These are phyloP conservation scores for Straminergon stramineum DNA, from an alignment of 225 moss, liverwort and hornwort species.

Conservation along the genomic window DNA sequence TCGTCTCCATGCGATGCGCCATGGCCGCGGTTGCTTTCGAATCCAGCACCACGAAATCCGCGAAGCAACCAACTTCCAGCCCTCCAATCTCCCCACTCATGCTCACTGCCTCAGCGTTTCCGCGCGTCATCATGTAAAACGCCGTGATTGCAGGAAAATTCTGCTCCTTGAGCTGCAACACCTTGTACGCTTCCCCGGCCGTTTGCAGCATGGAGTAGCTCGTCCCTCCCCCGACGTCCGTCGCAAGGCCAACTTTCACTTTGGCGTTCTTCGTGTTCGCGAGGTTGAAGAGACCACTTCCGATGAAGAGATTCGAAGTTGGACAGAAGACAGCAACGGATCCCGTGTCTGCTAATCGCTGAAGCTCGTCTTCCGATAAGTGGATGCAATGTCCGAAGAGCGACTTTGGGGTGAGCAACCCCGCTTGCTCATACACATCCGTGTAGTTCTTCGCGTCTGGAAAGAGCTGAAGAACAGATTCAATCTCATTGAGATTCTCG, in stretches of 20 bases:
- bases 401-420: constrained; percentile 25
- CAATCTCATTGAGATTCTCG: constrained; percentile 28
- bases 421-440: constrained; percentile 23
- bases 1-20: constrained; percentile 35
- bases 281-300: constrained; percentile 40
- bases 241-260: constrained; percentile 18
- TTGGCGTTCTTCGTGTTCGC: background rate
- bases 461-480: background rate
- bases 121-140: constrained; percentile 41
- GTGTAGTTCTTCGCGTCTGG: constrained; percentile 22
- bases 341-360: constrained; percentile 5
- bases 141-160: constrained; percentile 10
- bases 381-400: constrained; percentile 37
- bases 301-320: constrained; percentile 39
- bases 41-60: constrained; percentile 35
- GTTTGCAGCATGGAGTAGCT: constrained; percentile 45
- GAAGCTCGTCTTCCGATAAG: constrained; percentile 11
- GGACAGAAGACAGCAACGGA: constrained; percentile 36
- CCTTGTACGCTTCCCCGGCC: constrained; percentile 39
- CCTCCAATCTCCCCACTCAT: constrained; percentile 36
- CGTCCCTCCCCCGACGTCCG: constrained; percentile 43
- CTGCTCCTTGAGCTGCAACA: constrained; percentile 31
- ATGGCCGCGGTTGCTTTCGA: constrained; percentile 24
- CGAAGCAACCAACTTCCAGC: constrained; percentile 22
- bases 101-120: constrained; percentile 28